Evolutionary conservation across 2,329 filamentous ascomycete species (phyloP).

Genomic region (Ceratocystis eucalypticola): DNA sequence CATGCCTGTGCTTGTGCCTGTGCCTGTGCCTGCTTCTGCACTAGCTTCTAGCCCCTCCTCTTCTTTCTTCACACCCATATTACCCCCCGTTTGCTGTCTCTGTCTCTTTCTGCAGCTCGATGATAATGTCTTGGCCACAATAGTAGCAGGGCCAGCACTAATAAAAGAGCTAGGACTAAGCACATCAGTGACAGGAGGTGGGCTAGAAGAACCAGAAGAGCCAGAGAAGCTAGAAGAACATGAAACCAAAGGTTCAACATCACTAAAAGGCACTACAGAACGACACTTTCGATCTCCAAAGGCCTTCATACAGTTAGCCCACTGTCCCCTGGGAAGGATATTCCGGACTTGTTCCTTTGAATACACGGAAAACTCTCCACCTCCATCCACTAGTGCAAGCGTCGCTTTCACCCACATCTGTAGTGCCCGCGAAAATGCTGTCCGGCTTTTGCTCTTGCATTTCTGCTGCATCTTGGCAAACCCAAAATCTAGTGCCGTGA

Average conservation of each 20-base stretch:
- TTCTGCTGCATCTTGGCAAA: background rate
- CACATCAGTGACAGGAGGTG: no score
- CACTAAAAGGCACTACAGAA: no score
- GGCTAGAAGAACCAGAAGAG: no score
- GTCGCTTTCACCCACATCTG: constrained; percentile 5
- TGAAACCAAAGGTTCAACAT: no score
- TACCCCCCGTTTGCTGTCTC: background rate
- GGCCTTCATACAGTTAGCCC: background rate
- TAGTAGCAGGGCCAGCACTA: no score
- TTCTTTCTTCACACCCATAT: no score
- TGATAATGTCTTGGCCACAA: background rate
- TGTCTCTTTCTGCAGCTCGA: background rate
- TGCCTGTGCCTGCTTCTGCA: background rate
- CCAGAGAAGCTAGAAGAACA: no score
- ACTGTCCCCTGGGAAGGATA: background rate
- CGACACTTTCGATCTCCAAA: background rate
- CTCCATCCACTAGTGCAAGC: constrained; percentile 4
- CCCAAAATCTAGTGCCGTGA: constrained; percentile 14
- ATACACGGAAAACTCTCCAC: constrained; percentile 8
- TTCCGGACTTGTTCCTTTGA: background rate
- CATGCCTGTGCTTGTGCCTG: background rate
- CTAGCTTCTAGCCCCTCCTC: background rate
- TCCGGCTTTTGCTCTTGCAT: background rate
- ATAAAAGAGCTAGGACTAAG: no score
- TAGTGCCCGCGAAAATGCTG: background rate